Evolutionary conservation across 2,329 filamentous ascomycete genomes (phyloP).

Genomic region (Ophiostoma sp.): DNA sequence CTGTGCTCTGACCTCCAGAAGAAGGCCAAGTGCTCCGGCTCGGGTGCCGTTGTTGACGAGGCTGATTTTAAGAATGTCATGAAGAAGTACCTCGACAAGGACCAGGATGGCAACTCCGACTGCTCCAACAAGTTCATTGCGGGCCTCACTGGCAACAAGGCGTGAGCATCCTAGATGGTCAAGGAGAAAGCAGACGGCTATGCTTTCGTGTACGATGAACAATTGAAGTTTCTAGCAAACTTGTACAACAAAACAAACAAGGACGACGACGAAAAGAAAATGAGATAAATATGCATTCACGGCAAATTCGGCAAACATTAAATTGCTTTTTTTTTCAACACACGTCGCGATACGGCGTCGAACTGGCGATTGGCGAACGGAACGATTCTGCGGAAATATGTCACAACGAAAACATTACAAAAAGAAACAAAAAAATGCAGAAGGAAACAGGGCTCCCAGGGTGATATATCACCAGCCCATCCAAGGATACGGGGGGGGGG

Average conservation of each 20-base stretch:
- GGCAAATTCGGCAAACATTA: slow-evolving; percentile 3
- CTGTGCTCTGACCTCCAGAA: slow-evolving; percentile 89
- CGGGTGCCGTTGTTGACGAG: slow-evolving; percentile 82
- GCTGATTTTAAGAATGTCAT: slow-evolving; percentile 80
- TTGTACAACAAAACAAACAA: slow-evolving; percentile 5
- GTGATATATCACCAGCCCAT: background rate
- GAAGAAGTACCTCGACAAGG: slow-evolving; percentile 54
- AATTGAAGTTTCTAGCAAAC: background rate
- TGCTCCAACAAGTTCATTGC: slow-evolving; percentile 19
- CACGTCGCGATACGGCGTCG: background rate
- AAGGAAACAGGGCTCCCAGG: background rate
- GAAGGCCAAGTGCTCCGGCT: slow-evolving; percentile 92
- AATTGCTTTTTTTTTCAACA: background rate
- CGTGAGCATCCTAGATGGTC: background rate
- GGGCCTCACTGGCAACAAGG: slow-evolving; percentile 2
- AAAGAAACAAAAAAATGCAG: background rate
- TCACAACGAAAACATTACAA: background rate
- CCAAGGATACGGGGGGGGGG: slow-evolving; percentile 4
- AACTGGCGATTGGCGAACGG: background rate
- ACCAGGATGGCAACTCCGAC: slow-evolving; percentile 29
- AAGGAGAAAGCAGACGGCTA: background rate
- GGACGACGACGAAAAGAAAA: background rate
- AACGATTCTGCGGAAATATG: background rate
- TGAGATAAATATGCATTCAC: slow-evolving; percentile 1
- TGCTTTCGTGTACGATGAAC: slow-evolving; percentile 8